These are phyloP conservation scores for Ramalina peruviana DNA, from an alignment of 495 filamentous ascomycete genomes.

Conservation along the genomic window DNA sequence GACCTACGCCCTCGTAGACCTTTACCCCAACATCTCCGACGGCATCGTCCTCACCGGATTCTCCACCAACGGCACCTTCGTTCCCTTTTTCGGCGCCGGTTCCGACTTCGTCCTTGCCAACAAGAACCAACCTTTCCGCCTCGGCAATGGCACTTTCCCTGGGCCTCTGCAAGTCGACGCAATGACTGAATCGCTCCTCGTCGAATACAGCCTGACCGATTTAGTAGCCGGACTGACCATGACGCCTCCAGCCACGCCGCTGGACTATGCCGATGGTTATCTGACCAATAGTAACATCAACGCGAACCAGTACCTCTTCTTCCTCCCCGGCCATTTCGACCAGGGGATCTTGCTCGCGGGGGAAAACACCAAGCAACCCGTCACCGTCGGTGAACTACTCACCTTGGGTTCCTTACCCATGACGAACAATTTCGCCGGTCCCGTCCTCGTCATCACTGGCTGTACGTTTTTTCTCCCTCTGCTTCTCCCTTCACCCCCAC, in stretches of 20 bases:
- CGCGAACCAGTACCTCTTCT: constrained; percentile 31
- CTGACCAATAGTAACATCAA: constrained; percentile 26
- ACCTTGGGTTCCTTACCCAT: constrained; percentile 22
- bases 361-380: constrained; percentile 33
- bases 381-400: constrained; percentile 36
- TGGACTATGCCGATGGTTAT: constrained; percentile 27
- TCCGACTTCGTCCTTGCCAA: constrained; percentile 35
- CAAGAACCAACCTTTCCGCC: constrained; percentile 26
- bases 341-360: constrained; percentile 24
- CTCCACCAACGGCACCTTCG: constrained; percentile 24
- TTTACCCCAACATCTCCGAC: constrained; percentile 38
- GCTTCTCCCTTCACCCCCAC: too few relatives aligned
- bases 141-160: constrained; percentile 12
- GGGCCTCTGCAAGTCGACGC: background rate
- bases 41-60: constrained; percentile 46
- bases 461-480: constrained; percentile 7
- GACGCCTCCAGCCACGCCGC: background rate
- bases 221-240: background rate
- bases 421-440: constrained; percentile 27
- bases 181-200: background rate
- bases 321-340: constrained; percentile 33
- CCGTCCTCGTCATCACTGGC: constrained; percentile 35
- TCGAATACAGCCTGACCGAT: constrained; percentile 3
- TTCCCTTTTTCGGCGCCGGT: constrained; percentile 25
- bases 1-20: constrained; percentile 29